Evolutionary conservation across 2,329 filamentous ascomycete species (phyloP).

Genomic region (Aspergillus unguis): DNA sequence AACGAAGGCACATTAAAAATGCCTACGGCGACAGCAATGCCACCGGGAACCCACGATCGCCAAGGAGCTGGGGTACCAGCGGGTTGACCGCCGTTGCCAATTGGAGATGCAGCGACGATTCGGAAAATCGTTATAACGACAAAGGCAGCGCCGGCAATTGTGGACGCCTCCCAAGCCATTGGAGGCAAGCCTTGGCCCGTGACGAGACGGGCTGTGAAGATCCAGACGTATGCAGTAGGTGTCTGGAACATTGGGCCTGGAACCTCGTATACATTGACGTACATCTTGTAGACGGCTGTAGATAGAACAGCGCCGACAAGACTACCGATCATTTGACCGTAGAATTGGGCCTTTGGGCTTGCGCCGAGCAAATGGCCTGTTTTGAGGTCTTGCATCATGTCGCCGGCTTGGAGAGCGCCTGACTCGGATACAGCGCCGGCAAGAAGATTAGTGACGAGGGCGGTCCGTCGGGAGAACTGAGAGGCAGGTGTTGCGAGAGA

Average conservation of each 20-base stretch:
- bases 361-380: constrained; percentile 91
- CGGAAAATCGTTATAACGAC: constrained; percentile 66
- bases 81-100: constrained; percentile 27
- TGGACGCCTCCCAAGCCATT: constrained; percentile 77
- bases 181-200: constrained; percentile 83
- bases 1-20: constrained; percentile 99
- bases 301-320: constrained; percentile 81
- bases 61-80: constrained; percentile 51
- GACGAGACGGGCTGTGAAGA: constrained; percentile 90
- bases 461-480: constrained; percentile 71
- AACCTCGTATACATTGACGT: constrained; percentile 84
- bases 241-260: constrained; percentile 89
- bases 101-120: constrained; percentile 50
- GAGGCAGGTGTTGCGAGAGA: constrained; percentile 80
- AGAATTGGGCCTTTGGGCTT: constrained; percentile 91
- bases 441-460: constrained; percentile 91
- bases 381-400: constrained; percentile 96
- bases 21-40: constrained; percentile 92
- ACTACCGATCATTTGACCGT: constrained; percentile 89
- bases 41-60: constrained; percentile 78
- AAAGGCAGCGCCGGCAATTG: constrained; percentile 72
- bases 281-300: constrained; percentile 82
- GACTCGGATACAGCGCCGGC: constrained; percentile 84
- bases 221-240: constrained; percentile 93
- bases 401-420: constrained; percentile 88